Evolutionary conservation across 495 filamentous ascomycete genomes (phyloP).

Genomic region (Xylaria sp.): DNA sequence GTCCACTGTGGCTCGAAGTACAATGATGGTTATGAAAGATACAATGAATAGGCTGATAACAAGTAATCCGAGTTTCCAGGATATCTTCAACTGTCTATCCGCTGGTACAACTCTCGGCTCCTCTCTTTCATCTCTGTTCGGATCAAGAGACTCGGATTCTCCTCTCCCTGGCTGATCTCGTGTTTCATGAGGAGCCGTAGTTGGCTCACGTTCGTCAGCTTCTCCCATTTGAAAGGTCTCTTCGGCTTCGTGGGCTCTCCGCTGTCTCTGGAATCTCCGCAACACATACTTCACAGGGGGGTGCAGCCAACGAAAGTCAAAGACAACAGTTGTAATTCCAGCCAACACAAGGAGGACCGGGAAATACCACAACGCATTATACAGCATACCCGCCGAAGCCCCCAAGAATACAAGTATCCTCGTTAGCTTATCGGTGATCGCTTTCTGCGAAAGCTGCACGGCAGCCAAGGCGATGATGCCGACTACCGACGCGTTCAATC

Average conservation of each 20-base stretch:
- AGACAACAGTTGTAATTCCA: slow-evolving; percentile 64
- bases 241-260: background rate
- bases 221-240: background rate
- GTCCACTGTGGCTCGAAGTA: slow-evolving; percentile 58
- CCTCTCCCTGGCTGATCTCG: too few species aligned
- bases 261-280: background rate
- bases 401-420: slow-evolving; percentile 73
- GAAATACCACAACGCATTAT: slow-evolving; percentile 85
- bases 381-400: slow-evolving; percentile 72
- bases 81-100: slow-evolving; percentile 46
- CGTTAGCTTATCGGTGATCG: slow-evolving; percentile 75
- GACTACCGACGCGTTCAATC: slow-evolving; percentile 79
- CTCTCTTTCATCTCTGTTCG: slow-evolving; percentile 27
- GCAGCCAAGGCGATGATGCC: slow-evolving; percentile 82
- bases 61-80: slow-evolving; percentile 54
- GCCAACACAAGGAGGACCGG: slow-evolving; percentile 69
- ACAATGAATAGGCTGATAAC: slow-evolving; percentile 63
- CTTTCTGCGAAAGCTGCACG: slow-evolving; percentile 74
- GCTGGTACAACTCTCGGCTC: slow-evolving; percentile 52
- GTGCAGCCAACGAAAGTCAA: slow-evolving; percentile 65
- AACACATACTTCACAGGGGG: slow-evolving; percentile 24
- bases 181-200: background rate
- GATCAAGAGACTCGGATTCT: background rate
- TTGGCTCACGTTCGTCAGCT: background rate
- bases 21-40: slow-evolving; percentile 68